phyloP scores from a whole-genome alignment of 1,284 basidiomycete genomes.

The Trametes sp. region DNA sequence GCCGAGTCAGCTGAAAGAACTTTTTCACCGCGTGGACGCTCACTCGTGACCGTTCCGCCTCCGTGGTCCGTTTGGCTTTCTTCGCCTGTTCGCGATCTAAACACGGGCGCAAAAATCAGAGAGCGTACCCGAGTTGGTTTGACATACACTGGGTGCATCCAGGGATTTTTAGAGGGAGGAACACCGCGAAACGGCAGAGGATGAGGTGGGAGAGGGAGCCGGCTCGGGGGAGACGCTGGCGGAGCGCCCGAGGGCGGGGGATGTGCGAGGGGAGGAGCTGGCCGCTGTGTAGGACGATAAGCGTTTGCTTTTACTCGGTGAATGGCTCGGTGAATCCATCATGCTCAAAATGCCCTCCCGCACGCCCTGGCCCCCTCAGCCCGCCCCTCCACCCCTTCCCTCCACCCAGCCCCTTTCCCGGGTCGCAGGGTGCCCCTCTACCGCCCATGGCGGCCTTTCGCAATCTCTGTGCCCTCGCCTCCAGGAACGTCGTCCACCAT shows the following conservation, averaged over 20 bases:
- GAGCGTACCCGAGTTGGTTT: too few relatives aligned
- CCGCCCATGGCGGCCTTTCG: conserved; percentile 57
- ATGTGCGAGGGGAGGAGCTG: conserved; percentile 27
- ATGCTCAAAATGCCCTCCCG: conserved; percentile 36
- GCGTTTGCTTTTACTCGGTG: conserved; percentile 62
- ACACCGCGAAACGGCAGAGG: not conserved
- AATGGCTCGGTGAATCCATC: conserved; percentile 64
- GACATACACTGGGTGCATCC: not conserved
- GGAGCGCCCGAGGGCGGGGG: conserved; percentile 31
- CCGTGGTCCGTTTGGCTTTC: conserved; percentile 28
- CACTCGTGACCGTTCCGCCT: conserved; percentile 12
- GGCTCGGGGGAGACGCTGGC: conserved; percentile 20
- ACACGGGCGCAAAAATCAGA: not conserved
- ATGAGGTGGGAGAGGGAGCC: not conserved
- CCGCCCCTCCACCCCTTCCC: conserved; percentile 30
- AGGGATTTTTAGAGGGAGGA: not conserved
- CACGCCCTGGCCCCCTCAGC: conserved; percentile 35
- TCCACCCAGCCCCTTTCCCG: conserved; percentile 26
- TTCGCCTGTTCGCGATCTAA: not conserved
- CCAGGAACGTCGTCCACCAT: conserved; percentile 27
- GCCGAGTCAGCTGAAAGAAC: conserved; percentile 37
- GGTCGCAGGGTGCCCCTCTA: conserved; percentile 24
- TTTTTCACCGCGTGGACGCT: conserved; percentile 31
- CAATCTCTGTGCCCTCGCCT: conserved; percentile 47
- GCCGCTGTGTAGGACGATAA: conserved; percentile 40